phyloP scores from a whole-genome alignment of 164 flowering plant species.

The Cinnamomum chago region DNA sequence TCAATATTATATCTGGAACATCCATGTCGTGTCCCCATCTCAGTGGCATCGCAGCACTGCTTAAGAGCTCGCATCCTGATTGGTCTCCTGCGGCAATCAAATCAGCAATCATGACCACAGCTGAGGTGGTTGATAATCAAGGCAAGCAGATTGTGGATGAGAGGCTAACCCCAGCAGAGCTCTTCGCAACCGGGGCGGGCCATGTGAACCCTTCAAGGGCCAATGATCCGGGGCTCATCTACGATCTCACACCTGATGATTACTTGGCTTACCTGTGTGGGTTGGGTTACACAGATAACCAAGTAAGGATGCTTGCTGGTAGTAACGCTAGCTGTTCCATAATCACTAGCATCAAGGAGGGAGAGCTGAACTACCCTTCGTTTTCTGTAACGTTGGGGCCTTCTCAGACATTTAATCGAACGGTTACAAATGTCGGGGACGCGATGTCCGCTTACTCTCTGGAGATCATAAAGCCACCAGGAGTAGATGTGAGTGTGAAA shows the following conservation, averaged over 20 bases:
- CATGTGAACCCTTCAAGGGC: constrained; percentile 28
- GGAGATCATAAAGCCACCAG: constrained; percentile 20
- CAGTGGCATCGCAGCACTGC: constrained; percentile 49
- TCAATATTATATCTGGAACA: constrained; percentile 1
- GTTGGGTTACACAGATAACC: constrained; percentile 14
- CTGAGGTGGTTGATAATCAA: constrained; percentile 17
- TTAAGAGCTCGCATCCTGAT: constrained; percentile 38
- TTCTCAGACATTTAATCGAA: constrained; percentile 15
- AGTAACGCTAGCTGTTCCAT: neutral
- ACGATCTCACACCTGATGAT: constrained; percentile 16
- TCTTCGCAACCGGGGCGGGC: constrained; percentile 45
- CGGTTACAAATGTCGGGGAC: constrained; percentile 44
- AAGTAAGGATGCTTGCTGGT: neutral
- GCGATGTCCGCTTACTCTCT: constrained; percentile 24
- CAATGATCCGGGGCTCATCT: constrained; percentile 6
- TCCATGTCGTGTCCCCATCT: constrained; percentile 17
- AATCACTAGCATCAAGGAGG: constrained; percentile 6
- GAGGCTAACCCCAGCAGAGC: constrained; percentile 20
- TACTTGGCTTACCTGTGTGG: constrained; percentile 56
- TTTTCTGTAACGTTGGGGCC: constrained; percentile 9
- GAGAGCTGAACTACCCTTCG: constrained; percentile 14
- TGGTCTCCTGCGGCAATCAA: constrained; percentile 10
- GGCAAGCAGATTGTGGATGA: constrained; percentile 32
- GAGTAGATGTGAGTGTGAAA: constrained; percentile 24
- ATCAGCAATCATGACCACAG: constrained; percentile 17